Evolutionary conservation across 345 rosid genomes (phyloP).

Genomic region (Sisymbrium altissimum): DNA sequence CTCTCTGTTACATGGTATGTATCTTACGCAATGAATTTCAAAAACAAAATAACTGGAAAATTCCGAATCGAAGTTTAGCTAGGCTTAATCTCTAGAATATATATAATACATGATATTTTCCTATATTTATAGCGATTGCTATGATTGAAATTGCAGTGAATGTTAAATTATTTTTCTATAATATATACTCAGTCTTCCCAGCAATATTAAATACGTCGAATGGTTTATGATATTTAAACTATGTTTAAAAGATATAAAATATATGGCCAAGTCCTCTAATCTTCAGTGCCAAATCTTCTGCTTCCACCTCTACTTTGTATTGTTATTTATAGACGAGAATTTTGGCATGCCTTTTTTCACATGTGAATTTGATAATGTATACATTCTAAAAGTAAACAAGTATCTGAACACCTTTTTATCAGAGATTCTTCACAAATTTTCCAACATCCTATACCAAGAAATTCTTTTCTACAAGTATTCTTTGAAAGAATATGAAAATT

Average conservation of each 20-base stretch:
- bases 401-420: conserved; percentile 14
- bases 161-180: no score
- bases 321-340: not conserved
- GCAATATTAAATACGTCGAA: not conserved
- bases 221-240: not conserved
- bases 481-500: not conserved
- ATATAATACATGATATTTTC: no score
- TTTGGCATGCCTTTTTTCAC: not conserved
- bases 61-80: no score
- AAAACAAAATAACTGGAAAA: no score
- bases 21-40: not conserved
- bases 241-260: not conserved
- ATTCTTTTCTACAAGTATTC: not conserved
- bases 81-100: no score
- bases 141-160: no score
- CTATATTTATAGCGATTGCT: no score
- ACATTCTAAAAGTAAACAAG: not conserved
- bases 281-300: not conserved
- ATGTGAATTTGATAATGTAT: not conserved
- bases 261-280: not conserved
- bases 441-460: conserved; percentile 5
- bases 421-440: not conserved
- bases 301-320: not conserved
- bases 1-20: not conserved
- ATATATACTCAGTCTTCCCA: not conserved